These are phyloP conservation scores for Nitzschia putrida DNA, from an alignment of 108 stramenopile species.

Conservation along the genomic window DNA sequence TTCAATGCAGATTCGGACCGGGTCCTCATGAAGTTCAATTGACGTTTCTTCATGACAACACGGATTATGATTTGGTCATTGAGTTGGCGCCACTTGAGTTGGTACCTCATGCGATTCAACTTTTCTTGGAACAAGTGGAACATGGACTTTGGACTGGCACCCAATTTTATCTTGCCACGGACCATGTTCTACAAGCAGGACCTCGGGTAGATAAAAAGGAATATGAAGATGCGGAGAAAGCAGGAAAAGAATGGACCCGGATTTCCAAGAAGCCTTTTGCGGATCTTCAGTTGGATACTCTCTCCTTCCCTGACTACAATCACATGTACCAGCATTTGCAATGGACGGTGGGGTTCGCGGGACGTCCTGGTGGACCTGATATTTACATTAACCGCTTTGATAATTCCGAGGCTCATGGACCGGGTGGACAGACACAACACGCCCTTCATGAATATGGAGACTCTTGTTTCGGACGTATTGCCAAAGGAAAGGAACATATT, in stretches of 20 bases:
- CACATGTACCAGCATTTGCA: constrained; percentile 57
- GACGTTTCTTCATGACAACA: constrained; percentile 19
- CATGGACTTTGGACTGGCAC: constrained; percentile 72
- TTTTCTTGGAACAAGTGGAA: constrained; percentile 84
- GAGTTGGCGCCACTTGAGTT: constrained; percentile 71
- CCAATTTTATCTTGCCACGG: constrained; percentile 72
- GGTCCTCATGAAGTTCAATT: constrained; percentile 72
- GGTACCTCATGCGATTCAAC: constrained; percentile 81
- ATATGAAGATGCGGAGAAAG: constrained; percentile 16
- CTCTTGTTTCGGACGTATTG: constrained; percentile 83
- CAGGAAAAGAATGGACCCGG: constrained; percentile 13
- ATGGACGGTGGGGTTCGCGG: constrained; percentile 84
- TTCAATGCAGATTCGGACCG: constrained; percentile 56
- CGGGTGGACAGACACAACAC: constrained; percentile 77
- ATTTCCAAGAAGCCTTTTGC: constrained; percentile 28
- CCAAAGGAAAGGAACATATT: constrained; percentile 7
- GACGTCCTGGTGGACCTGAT: constrained; percentile 90
- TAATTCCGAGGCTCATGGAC: constrained; percentile 80
- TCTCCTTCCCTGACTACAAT: constrained; percentile 82
- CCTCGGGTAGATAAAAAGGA: constrained; percentile 35
- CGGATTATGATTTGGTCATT: constrained; percentile 41
- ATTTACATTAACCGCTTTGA: constrained; percentile 89
- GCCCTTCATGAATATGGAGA: constrained; percentile 81
- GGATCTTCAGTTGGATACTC: constrained; percentile 37
- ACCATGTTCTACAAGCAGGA: constrained; percentile 82